Base-by-base conservation (phyloP, 495 filamentous ascomycete genomes). In the Penicillium coffeae region DNA sequence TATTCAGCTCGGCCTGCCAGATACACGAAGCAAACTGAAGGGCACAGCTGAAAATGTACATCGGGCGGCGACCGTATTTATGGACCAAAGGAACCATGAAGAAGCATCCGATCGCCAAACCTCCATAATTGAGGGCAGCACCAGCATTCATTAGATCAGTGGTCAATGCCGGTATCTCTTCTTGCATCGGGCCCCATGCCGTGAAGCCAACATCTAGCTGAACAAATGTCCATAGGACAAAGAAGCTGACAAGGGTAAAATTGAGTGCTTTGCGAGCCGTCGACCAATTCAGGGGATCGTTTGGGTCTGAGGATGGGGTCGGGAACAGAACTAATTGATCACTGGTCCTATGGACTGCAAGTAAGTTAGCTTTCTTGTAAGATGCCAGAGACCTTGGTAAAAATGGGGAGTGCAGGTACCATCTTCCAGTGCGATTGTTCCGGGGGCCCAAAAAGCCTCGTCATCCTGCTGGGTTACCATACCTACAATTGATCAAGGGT, bases 61-160 rank as follows among this genome's bases (percentile, higher is more conserved):
- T 52, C 2, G 69, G 63, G 3, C 75, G 69, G 1, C 69, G 64
- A 2, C 75, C 74, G 42, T 63, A 77, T 21, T 73, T 74, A 44
- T 69, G 58, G 0, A 71, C 72, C 15, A 77, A 64, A 0, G 73
- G 75, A 15, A 77, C 66, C 39, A 76, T 58, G 41, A 79, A 51
- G 9, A 73, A 50, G 34, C 64, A 66, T 5, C 72, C 70, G 13
- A 76, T 32, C 1, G 64, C 68, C 1, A 78, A 60, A 1, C 62
- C 63, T 7, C 54, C 65, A 32, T 60, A 73, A 22, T 63, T 63
- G 7, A 63, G 50, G 0, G 70, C 75, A 37, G 60, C 65, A 8
- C 56, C 57, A 25, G 64, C 58, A 30, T 74, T 76, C 2, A 78
- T 51, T 14, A 55, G 59, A 8, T 59, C 62, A 14, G 57, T 40